These are phyloP conservation scores for Quercus dentata DNA, from an alignment of 306 rosid genomes.

Conservation along the genomic window DNA sequence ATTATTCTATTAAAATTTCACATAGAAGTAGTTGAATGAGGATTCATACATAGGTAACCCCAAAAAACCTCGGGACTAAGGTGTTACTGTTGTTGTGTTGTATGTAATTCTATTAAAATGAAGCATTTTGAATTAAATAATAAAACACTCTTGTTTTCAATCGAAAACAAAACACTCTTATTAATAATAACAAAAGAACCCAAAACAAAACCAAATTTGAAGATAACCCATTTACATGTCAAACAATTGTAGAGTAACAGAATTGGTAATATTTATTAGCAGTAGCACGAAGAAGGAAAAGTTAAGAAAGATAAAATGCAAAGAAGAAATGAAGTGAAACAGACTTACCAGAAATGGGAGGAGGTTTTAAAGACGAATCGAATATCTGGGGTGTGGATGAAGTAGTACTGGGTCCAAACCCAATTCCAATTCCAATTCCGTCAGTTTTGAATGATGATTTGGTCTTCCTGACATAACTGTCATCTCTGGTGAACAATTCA, in stretches of 20 bases:
- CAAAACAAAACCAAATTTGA: background rate
- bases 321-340: background rate
- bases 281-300: background rate
- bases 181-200: background rate
- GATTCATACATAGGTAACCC: too few relatives aligned
- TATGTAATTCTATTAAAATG: too few relatives aligned
- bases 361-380: slow-evolving; percentile 56
- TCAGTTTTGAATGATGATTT: slow-evolving; percentile 46
- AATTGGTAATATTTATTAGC: too few relatives aligned
- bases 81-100: too few relatives aligned
- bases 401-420: slow-evolving; percentile 41
- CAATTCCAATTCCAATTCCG: slow-evolving; percentile 53
- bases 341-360: slow-evolving; percentile 36
- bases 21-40: too few relatives aligned
- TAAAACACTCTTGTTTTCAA: background rate
- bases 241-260: too few relatives aligned
- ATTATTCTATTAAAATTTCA: too few relatives aligned
- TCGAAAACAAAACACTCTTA: background rate
- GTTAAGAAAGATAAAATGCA: background rate
- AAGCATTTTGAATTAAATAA: too few relatives aligned
- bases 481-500: slow-evolving; percentile 58
- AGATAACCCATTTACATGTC: background rate
- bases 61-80: too few relatives aligned
- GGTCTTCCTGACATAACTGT: slow-evolving; percentile 57
- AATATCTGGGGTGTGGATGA: slow-evolving; percentile 46